A percentile compares a stretch with the other conserved stretches of the same genome.
phyloP scores from a whole-genome alignment of 768 basidiomycete genomes.

The Phlegmacium glaucopus region DNA sequence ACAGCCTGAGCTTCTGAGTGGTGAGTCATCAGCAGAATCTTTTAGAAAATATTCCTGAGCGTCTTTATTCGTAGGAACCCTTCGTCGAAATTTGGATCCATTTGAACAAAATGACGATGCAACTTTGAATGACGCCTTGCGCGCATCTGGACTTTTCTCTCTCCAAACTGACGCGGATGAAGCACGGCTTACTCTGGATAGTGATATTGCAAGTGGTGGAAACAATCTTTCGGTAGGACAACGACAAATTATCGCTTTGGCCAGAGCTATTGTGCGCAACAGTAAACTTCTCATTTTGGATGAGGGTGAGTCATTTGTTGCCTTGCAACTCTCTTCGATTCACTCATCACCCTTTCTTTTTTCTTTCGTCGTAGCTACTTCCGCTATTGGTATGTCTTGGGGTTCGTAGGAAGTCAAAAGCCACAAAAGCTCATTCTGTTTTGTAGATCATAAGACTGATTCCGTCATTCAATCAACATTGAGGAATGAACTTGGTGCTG shows the following conservation, averaged over 20 bases:
- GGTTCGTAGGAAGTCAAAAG: neutral
- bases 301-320: conserved; percentile 49
- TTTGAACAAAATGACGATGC: conserved; percentile 54
- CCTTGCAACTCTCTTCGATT: too few relatives aligned
- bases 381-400: conserved; percentile 37
- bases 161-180: conserved; percentile 39
- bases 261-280: conserved; percentile 53
- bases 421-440: conserved; percentile 6
- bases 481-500: conserved; percentile 56
- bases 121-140: conserved; percentile 33
- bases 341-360: neutral
- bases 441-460: conserved; percentile 54
- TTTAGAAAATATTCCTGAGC: too few relatives aligned
- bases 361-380: conserved; percentile 35
- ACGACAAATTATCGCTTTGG: conserved; percentile 64
- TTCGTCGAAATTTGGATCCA: conserved; percentile 65
- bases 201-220: conserved; percentile 46
- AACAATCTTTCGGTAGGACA: conserved; percentile 74
- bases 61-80: conserved; percentile 33
- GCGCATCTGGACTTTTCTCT: conserved; percentile 36
- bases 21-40: conserved; percentile 2
- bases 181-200: conserved; percentile 45
- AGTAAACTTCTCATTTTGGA: conserved; percentile 59
- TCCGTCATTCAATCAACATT: conserved; percentile 67
- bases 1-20: conserved; percentile 31